Evolutionary conservation across 2,329 filamentous ascomycete genomes (phyloP).

Genomic region (Venturia carpophila): DNA sequence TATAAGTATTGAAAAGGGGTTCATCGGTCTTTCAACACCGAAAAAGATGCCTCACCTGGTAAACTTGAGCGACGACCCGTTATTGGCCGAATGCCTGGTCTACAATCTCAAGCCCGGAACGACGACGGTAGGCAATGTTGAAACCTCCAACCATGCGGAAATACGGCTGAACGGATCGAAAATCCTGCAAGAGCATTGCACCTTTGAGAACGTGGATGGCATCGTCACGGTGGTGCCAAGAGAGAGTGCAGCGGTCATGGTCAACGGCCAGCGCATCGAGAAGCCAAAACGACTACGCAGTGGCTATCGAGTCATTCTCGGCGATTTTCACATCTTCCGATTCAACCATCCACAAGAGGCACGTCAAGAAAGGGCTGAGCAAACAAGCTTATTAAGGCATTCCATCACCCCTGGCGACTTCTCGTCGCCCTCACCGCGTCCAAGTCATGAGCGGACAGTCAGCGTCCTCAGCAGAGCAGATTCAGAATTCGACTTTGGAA

Average conservation of each 20-base stretch:
- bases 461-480: slow-evolving; percentile 62
- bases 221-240: slow-evolving; percentile 84
- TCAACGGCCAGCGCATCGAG: slow-evolving; percentile 85
- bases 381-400: slow-evolving; percentile 73
- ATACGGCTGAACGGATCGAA: slow-evolving; percentile 90
- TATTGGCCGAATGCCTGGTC: slow-evolving; percentile 90
- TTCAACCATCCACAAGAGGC: slow-evolving; percentile 98
- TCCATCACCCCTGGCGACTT: slow-evolving; percentile 61
- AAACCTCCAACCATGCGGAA: slow-evolving; percentile 71
- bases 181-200: slow-evolving; percentile 87
- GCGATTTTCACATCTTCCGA: slow-evolving; percentile 96
- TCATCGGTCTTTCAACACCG: slow-evolving; percentile 86
- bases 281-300: slow-evolving; percentile 81
- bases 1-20: slow-evolving; percentile 98
- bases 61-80: slow-evolving; percentile 73
- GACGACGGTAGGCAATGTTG: slow-evolving; percentile 90
- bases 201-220: slow-evolving; percentile 87
- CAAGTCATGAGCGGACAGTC: slow-evolving; percentile 62
- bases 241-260: slow-evolving; percentile 95
- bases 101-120: slow-evolving; percentile 96
- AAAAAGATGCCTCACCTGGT: slow-evolving; percentile 99
- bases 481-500: slow-evolving; percentile 65
- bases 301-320: slow-evolving; percentile 88
- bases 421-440: slow-evolving; percentile 52
- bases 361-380: slow-evolving; percentile 79